Evolutionary conservation across 805 yeast species (phyloP), one percentile per base, ranked within the genome.

Genomic region (Candida insectorum): DNA sequence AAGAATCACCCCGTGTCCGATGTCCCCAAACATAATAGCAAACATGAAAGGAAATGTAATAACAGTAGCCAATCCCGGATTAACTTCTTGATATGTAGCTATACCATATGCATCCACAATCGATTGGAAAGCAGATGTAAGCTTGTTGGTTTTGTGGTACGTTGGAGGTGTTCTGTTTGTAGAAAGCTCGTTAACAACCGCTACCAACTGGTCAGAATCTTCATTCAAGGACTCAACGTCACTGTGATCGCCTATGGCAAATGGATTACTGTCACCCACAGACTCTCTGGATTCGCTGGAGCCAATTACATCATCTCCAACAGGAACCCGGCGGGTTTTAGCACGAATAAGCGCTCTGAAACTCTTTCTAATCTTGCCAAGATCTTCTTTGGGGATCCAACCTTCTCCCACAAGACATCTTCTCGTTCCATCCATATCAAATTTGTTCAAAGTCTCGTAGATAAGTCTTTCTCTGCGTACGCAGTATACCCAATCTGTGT

Each of bases 1-100:
- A 50, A 82, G 61, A 35, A 82, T 62, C 36, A 78, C 59, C n/a
- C 89, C 89, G 52, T 82, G 89, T 8, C 89, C 89, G 43, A 81
- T 62, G 60, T 82, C 89, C 60, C 89, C 89, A 61, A 82, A 82
- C 89, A 82, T 82, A 41, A 82, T 78, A 12, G 89, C 87, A 60
- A 82, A 82, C 85, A 82, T 78, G 52, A 81, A 82, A 11, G 89
- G 89, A 60, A 82, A 82, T 0, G 89, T 82, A 12, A 81, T 78
- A 25, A 81, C 71, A 1, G 88, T 77, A 12, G 89, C 81, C 40
- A 81, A 67, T 35, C 86, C 87, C 7, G 89, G 85, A 48, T 81
- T 81, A 8, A 81, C 79, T 55, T 81, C 89, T 49, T 77, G 77
- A 49, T 81, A 81, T 15, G 85, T 77, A 8, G 87, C 85, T 35